phyloP scores from a whole-genome alignment of 1,284 basidiomycete genomes.

The Papiliotrema laurentii region DNA sequence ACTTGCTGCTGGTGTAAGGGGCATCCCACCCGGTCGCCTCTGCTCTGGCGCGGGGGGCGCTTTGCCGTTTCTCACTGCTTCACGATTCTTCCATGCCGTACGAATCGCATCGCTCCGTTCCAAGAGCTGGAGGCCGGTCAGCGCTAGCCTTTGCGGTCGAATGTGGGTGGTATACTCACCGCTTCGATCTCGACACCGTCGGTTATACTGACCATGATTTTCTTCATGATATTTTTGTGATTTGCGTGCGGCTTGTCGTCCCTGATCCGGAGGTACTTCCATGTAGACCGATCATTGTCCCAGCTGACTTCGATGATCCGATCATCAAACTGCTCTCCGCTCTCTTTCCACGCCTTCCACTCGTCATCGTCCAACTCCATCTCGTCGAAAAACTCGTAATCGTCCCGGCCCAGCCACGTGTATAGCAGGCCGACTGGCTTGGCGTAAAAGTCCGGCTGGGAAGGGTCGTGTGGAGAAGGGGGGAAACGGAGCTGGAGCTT shows the following conservation, averaged over 20 bases:
- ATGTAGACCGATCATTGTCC: slow-evolving; percentile 62
- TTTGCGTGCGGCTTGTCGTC: slow-evolving; percentile 90
- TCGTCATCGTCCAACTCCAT: slow-evolving; percentile 83
- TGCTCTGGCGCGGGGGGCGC: slow-evolving; percentile 7
- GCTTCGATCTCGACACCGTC: slow-evolving; percentile 84
- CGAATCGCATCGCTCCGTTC: slow-evolving; percentile 34
- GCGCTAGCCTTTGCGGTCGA: neutral
- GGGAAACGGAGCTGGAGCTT: slow-evolving; percentile 91
- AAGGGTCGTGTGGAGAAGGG: slow-evolving; percentile 54
- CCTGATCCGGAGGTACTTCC: slow-evolving; percentile 86
- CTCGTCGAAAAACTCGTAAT: slow-evolving; percentile 81
- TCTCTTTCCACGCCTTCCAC: slow-evolving; percentile 85
- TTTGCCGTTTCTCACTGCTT: slow-evolving; percentile 9
- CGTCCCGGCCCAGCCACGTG: slow-evolving; percentile 63
- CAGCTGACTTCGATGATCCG: slow-evolving; percentile 91
- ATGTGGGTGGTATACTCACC: slow-evolving; percentile 51
- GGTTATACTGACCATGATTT: slow-evolving; percentile 77
- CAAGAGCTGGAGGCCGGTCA: slow-evolving; percentile 18
- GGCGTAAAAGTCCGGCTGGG: slow-evolving; percentile 68
- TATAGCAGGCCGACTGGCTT: slow-evolving; percentile 85
- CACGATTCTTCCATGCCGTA: slow-evolving; percentile 40
- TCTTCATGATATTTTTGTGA: slow-evolving; percentile 72
- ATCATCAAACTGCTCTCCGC: slow-evolving; percentile 85
- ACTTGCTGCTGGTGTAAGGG: slow-evolving; percentile 15
- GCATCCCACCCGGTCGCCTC: slow-evolving; percentile 5